Percentiles rank a stretch among this genome's conserved stretches.
Conservation (phyloP, 768 basidiomycete species). For the Kwoniella newhampshirensis region DNA sequence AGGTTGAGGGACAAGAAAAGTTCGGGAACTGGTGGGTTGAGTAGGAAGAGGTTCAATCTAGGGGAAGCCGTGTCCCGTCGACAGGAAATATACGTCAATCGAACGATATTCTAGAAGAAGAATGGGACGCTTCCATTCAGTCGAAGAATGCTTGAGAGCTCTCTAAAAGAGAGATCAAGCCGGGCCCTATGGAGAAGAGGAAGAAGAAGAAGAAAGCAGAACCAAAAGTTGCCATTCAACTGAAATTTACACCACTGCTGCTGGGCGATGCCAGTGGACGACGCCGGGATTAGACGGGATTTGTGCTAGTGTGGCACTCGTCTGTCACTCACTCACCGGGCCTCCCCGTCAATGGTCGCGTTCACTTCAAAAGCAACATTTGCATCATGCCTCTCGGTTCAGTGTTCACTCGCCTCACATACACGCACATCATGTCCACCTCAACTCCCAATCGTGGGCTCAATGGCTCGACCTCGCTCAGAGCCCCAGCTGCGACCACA, state of each 20-base stretch:
- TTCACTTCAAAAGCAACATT: no score
- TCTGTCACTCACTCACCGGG: no score
- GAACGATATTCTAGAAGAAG: not conserved
- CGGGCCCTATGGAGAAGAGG: slow-evolving; percentile 35
- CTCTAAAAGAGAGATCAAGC: slow-evolving; percentile 15
- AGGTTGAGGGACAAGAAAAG: slow-evolving; percentile 22
- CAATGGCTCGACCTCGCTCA: slow-evolving; percentile 18
- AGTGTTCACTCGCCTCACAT: no score
- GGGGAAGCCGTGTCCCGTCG: slow-evolving; percentile 51
- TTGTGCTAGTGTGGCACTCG: no score
- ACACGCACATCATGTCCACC: slow-evolving; percentile 20
- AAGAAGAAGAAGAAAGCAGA: slow-evolving; percentile 23
- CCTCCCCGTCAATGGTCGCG: no score
- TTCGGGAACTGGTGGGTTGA: slow-evolving; percentile 5
- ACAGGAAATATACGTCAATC: slow-evolving; percentile 52
- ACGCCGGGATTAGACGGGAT: no score
- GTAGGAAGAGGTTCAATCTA: slow-evolving; percentile 26
- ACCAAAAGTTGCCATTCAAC: not conserved
- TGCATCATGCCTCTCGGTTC: no score
- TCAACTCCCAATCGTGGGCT: slow-evolving; percentile 17
- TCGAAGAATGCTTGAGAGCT: slow-evolving; percentile 36
- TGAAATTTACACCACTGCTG: slow-evolving; percentile 11
- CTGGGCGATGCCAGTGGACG: no score
- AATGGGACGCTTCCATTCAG: slow-evolving; percentile 49
- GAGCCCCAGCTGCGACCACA: slow-evolving; percentile 24